A percentile compares a stretch with the other conserved stretches of the same genome.
phyloP scores from a whole-genome alignment of 2,329 filamentous ascomycete species.

The Colletotrichum zoysiae region DNA sequence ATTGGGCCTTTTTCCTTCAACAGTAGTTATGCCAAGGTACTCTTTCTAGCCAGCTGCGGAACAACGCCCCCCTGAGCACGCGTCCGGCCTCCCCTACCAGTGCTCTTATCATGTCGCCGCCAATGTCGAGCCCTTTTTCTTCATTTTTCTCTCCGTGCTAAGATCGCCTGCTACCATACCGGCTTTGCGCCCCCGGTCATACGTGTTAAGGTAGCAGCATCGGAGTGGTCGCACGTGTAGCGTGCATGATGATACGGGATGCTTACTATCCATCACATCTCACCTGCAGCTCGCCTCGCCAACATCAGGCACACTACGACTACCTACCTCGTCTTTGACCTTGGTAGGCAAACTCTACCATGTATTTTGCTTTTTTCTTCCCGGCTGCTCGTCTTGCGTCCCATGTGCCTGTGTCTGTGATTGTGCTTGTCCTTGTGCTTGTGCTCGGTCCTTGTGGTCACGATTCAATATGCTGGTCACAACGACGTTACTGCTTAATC shows the following conservation, averaged over 20 bases:
- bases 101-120: neutral
- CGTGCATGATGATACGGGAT: neutral
- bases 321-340: neutral
- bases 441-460: constrained; percentile 28
- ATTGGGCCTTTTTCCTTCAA: neutral
- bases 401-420: neutral
- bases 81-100: neutral
- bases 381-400: neutral
- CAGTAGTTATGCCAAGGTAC: too few species aligned
- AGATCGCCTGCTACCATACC: constrained; percentile 22
- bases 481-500: constrained; percentile 4
- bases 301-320: constrained; percentile 6
- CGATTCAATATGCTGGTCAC: constrained; percentile 35
- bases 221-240: neutral
- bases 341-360: neutral
- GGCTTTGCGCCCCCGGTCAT: neutral
- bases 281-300: constrained; percentile 36
- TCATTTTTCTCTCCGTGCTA: neutral
- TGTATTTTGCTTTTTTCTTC: neutral
- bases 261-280: constrained; percentile 22
- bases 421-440: neutral
- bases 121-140: neutral
- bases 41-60: neutral
- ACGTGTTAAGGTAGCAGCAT: neutral
- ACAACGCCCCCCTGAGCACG: neutral